Evolutionary conservation across 495 filamentous ascomycete genomes (phyloP).

Genomic region (Trypethelium eluteriae): DNA sequence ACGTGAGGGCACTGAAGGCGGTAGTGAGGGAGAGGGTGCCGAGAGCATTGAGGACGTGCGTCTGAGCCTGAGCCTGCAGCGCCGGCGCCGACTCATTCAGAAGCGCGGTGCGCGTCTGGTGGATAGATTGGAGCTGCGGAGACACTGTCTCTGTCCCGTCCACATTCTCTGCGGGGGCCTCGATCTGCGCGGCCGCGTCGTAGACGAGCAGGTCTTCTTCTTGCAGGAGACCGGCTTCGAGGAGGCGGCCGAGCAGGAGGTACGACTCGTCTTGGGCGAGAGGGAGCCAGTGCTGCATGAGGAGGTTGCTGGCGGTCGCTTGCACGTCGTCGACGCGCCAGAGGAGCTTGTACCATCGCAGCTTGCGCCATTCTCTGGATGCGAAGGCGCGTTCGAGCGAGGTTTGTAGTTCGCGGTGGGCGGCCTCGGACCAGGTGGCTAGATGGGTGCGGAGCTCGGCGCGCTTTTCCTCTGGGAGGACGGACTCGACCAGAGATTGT

Average conservation of each 20-base stretch:
- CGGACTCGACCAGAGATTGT: conserved; percentile 29
- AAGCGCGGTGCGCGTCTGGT: conserved; percentile 50
- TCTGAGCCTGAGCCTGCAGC: conserved; percentile 73
- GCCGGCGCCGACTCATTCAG: conserved; percentile 58
- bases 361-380: conserved; percentile 59
- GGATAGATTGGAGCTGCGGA: conserved; percentile 45
- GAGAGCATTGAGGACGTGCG: conserved; percentile 65
- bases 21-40: conserved; percentile 55
- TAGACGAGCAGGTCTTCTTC: conserved; percentile 15
- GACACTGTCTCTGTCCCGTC: conserved; percentile 19
- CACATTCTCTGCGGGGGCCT: background rate
- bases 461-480: conserved; percentile 39
- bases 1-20: conserved; percentile 60
- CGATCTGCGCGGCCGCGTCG: conserved; percentile 14
- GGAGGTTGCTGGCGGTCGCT: conserved; percentile 68
- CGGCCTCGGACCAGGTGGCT: conserved; percentile 63
- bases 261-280: conserved; percentile 66
- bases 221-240: conserved; percentile 54
- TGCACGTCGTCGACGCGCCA: conserved; percentile 89
- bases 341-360: conserved; percentile 91
- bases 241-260: conserved; percentile 72
- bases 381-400: conserved; percentile 67
- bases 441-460: conserved; percentile 51
- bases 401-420: conserved; percentile 74
- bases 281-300: conserved; percentile 64